A percentile compares a stretch with the other conserved stretches of the same genome.
phyloP scores from a whole-genome alignment of 1,284 basidiomycete species.

The Ceratorhiza oryzae-sativae region DNA sequence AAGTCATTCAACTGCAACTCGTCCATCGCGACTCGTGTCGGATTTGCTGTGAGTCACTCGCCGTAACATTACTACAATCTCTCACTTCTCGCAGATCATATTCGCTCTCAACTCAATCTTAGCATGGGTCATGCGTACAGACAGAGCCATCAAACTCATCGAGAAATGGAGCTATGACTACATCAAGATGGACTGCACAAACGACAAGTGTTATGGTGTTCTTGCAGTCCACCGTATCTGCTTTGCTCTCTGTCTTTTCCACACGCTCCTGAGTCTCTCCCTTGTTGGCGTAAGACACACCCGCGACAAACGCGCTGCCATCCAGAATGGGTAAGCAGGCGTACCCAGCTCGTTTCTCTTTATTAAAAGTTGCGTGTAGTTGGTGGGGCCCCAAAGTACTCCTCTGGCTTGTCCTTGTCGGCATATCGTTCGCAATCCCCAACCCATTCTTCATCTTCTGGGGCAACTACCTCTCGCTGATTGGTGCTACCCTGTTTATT shows the following conservation, averaged over 20 bases:
- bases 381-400: constrained; percentile 99
- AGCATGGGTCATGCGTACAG: constrained; percentile 95
- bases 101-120: constrained; percentile 96
- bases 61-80: neutral
- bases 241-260: constrained; percentile 92
- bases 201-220: constrained; percentile 94
- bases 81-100: constrained; percentile 70
- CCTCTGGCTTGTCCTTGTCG: constrained; percentile 79
- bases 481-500: constrained; percentile 94
- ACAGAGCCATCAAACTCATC: constrained; percentile 84
- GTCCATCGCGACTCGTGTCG: constrained; percentile 96
- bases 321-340: constrained; percentile 90
- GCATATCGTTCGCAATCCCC: constrained; percentile 89
- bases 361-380: constrained; percentile 53
- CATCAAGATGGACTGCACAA: constrained; percentile 96
- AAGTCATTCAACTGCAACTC: constrained; percentile 99
- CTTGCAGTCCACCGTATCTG: constrained; percentile 98
- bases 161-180: constrained; percentile 96
- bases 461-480: constrained; percentile 91
- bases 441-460: constrained; percentile 96
- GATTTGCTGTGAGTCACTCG: constrained; percentile 77
- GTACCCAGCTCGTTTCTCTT: neutral
- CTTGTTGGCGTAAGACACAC: constrained; percentile 92
- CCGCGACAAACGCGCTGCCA: constrained; percentile 86
- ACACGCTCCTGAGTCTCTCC: constrained; percentile 78